Conservation (phyloP, 2,329 filamentous ascomycete species). For the Penicillium sp. region DNA sequence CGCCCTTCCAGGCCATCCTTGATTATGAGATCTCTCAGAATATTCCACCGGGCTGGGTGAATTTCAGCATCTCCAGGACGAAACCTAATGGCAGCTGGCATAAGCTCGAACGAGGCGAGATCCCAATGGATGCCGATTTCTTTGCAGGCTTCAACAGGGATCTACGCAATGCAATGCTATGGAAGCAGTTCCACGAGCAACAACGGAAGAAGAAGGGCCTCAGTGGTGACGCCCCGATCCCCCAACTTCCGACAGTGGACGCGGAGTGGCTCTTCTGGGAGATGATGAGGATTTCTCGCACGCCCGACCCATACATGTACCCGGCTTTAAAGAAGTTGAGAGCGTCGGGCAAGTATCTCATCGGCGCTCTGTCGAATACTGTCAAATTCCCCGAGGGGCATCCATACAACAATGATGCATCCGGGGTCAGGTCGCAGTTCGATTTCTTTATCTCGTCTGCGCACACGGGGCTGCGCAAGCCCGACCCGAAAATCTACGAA, state of each 20-base stretch:
- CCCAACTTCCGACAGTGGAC: constrained; percentile 70
- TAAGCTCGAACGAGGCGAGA: constrained; percentile 77
- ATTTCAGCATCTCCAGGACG: constrained; percentile 78
- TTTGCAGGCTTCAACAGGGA: constrained; percentile 75
- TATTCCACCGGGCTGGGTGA: constrained; percentile 87
- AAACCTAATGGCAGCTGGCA: constrained; percentile 84
- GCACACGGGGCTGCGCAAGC: constrained; percentile 84
- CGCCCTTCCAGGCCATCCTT: constrained; percentile 88
- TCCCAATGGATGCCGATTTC: constrained; percentile 71
- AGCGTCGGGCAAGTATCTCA: constrained; percentile 62
- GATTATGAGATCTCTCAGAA: constrained; percentile 76
- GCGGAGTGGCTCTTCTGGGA: constrained; percentile 78
- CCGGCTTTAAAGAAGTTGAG: constrained; percentile 72
- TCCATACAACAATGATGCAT: constrained; percentile 58
- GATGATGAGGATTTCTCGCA: constrained; percentile 76
- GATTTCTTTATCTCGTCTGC: constrained; percentile 86
- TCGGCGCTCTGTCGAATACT: constrained; percentile 88
- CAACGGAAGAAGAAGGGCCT: constrained; percentile 29
- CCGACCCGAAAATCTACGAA: constrained; percentile 77
- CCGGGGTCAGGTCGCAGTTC: constrained; percentile 67
- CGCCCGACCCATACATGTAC: constrained; percentile 82
- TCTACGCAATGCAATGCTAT: constrained; percentile 64
- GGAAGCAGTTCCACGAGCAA: constrained; percentile 59
- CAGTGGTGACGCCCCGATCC: constrained; percentile 38
- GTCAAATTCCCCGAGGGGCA: constrained; percentile 79